These are phyloP conservation scores for Cyclotella cryptica DNA, from an alignment of 108 stramenopile genomes.

Conservation along the genomic window DNA sequence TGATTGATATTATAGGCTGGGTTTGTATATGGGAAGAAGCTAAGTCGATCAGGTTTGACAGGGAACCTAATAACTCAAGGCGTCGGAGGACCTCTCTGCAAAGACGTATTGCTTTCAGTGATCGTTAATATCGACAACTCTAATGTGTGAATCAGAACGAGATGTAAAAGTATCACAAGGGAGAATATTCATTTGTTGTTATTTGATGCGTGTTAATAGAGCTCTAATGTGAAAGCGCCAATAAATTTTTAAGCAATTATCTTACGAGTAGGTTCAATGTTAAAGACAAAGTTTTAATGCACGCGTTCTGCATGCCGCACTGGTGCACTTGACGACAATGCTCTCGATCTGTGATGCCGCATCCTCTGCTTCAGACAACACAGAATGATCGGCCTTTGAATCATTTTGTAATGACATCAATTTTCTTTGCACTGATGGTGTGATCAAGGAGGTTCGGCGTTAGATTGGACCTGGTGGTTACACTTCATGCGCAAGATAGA, in stretches of 20 bases:
- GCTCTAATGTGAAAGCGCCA: too few relatives aligned
- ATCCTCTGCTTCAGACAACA: conserved; percentile 6
- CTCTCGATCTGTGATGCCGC: conserved; percentile 9
- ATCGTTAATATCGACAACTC: conserved; percentile 42
- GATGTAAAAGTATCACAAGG: background rate
- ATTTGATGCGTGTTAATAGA: background rate
- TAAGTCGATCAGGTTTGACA: conserved; percentile 30
- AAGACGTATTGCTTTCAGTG: conserved; percentile 47
- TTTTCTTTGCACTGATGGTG: conserved; percentile 27
- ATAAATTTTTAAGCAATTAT: too few relatives aligned
- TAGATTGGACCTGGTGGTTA: background rate
- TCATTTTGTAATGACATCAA: conserved; percentile 25
- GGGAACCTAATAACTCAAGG: conserved; percentile 35
- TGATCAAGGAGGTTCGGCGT: background rate
- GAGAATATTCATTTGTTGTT: background rate
- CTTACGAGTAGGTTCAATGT: background rate
- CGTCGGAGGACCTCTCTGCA: conserved; percentile 41
- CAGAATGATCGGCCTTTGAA: conserved; percentile 31
- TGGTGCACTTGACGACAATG: conserved; percentile 16
- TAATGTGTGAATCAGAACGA: background rate
- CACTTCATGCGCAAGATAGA: background rate
- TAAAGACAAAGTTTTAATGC: conserved; percentile 16
- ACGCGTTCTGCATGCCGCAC: conserved; percentile 30
- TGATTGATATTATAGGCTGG: conserved; percentile 33
- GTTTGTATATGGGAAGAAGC: conserved; percentile 43